A percentile compares a stretch with the other conserved stretches of the same genome.
These are phyloP conservation scores for Cytospora leucostoma DNA, from an alignment of 2,329 filamentous ascomycete genomes.

Conservation along the genomic window DNA sequence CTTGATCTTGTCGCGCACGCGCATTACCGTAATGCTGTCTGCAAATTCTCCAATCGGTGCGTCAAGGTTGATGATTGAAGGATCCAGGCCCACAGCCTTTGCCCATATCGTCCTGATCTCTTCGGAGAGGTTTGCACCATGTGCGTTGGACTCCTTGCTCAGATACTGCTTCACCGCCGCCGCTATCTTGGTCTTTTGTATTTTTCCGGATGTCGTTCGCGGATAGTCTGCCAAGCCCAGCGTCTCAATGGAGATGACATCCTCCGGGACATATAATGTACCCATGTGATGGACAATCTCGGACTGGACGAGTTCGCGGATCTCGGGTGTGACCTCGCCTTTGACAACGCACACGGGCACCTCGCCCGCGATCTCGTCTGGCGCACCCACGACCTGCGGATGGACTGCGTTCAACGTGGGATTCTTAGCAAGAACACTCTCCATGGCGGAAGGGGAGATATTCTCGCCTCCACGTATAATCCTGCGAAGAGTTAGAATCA, in stretches of 20 bases:
- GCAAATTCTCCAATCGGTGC: slow-evolving; percentile 14
- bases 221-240: slow-evolving; percentile 20
- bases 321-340: not conserved
- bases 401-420: not conserved
- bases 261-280: slow-evolving; percentile 16
- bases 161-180: slow-evolving; percentile 11
- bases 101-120: slow-evolving; percentile 19
- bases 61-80: slow-evolving; percentile 14
- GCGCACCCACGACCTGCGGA: slow-evolving; percentile 14
- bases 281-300: slow-evolving; percentile 20
- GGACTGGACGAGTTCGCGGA: slow-evolving; percentile 13
- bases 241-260: slow-evolving; percentile 7
- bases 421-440: slow-evolving; percentile 8
- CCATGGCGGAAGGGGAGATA: slow-evolving; percentile 14
- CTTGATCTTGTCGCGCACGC: slow-evolving; percentile 19
- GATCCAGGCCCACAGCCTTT: slow-evolving; percentile 20
- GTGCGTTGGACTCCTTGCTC: not conserved
- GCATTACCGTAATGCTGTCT: slow-evolving; percentile 21
- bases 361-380: slow-evolving; percentile 16
- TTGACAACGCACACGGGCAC: slow-evolving; percentile 19
- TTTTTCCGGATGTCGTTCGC: slow-evolving; percentile 14
- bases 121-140: not conserved
- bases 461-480: slow-evolving; percentile 23
- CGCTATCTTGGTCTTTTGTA: slow-evolving; percentile 15
- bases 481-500: not conserved